Evolutionary conservation across 2,329 filamentous ascomycete genomes (phyloP).

Genomic region (Ophiocordyceps sinensis): DNA sequence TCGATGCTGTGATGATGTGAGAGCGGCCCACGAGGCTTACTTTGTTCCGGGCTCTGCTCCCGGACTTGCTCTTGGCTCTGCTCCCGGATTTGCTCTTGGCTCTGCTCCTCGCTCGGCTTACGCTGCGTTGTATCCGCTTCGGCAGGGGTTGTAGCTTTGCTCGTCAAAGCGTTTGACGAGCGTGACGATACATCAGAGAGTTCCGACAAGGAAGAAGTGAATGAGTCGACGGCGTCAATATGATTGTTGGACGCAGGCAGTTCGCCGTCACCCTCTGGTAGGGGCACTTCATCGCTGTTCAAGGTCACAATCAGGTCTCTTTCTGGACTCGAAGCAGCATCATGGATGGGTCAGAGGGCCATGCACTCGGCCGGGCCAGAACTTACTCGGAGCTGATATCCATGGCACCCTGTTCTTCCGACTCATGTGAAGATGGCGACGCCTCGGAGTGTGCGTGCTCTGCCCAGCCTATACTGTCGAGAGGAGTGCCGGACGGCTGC

Average conservation of each 20-base stretch:
- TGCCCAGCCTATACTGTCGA: slow-evolving; percentile 31
- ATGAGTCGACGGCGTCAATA: slow-evolving; percentile 21
- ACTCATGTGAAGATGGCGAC: slow-evolving; percentile 7
- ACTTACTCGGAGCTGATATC: slow-evolving; percentile 14
- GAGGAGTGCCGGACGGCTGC: slow-evolving; percentile 19
- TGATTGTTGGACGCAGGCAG: slow-evolving; percentile 5
- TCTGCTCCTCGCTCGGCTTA: slow-evolving; percentile 8
- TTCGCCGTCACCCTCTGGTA: slow-evolving; percentile 6
- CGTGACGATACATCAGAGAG: slow-evolving; percentile 40
- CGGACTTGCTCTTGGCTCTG: not conserved
- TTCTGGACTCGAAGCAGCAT: too few relatives aligned
- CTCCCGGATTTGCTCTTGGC: not conserved
- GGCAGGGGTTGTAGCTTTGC: slow-evolving; percentile 48
- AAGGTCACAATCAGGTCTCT: not conserved
- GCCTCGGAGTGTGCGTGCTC: slow-evolving; percentile 21
- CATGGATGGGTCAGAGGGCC: too few relatives aligned
- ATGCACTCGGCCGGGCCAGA: not conserved
- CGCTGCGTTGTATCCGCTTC: slow-evolving; percentile 20
- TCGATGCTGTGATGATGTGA: slow-evolving; percentile 17
- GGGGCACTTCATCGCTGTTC: slow-evolving; percentile 6
- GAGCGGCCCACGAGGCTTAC: slow-evolving; percentile 6
- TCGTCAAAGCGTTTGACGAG: slow-evolving; percentile 42
- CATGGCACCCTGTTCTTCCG: slow-evolving; percentile 10
- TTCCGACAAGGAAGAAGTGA: slow-evolving; percentile 40
- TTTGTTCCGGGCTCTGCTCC: not conserved